Percentiles rank a stretch among this genome's conserved stretches.
Conservation (phyloP, 2,329 filamentous ascomycete species). For the Capronia coronata region DNA sequence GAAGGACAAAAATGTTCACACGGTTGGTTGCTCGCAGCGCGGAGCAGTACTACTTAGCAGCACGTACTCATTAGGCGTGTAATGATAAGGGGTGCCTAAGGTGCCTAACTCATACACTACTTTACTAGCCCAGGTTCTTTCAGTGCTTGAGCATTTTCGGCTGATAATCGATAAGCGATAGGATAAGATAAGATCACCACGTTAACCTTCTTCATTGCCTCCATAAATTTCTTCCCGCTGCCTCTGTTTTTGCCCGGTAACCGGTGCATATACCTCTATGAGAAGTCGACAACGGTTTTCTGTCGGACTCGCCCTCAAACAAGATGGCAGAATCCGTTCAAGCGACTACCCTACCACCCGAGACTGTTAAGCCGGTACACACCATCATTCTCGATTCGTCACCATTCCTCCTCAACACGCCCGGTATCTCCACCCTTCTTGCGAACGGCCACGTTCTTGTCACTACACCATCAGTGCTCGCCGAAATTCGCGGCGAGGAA, state of each 20-base stretch:
- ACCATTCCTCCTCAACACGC: slow-evolving; percentile 88
- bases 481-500: slow-evolving; percentile 78
- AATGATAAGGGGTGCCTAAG: too few species aligned
- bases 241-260: too few species aligned
- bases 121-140: too few species aligned
- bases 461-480: slow-evolving; percentile 77
- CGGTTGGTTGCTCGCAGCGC: too few species aligned
- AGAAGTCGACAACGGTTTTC: too few species aligned
- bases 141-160: too few species aligned
- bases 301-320: too few species aligned
- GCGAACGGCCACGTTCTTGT: slow-evolving; percentile 68
- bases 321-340: background rate
- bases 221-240: background rate
- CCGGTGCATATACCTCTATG: too few species aligned
- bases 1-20: too few species aligned
- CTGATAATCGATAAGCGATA: background rate
- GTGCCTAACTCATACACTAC: too few species aligned
- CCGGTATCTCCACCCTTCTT: slow-evolving; percentile 73
- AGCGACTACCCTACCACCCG: background rate
- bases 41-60: too few species aligned
- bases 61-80: too few species aligned
- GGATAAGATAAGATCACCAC: slow-evolving; percentile 5
- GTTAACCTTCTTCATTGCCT: background rate
- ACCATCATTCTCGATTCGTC: slow-evolving; percentile 84
- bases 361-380: slow-evolving; percentile 65